A percentile compares a stretch with the other conserved stretches of the same genome.
These are phyloP conservation scores for Brassica hybrid DNA, from an alignment of 441 rosid genomes.

Conservation along the genomic window DNA sequence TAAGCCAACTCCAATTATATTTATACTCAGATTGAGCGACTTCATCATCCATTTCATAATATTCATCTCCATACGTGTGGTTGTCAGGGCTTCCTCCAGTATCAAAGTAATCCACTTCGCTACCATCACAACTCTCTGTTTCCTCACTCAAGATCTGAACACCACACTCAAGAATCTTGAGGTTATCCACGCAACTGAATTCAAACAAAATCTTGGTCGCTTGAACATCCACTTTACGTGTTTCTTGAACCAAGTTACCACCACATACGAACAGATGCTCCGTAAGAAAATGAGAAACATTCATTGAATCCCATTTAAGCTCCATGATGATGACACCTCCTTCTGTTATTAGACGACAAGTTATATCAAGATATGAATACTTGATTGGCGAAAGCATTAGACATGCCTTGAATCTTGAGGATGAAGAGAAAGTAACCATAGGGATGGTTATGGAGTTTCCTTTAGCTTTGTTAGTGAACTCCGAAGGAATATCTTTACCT, in stretches of 20 bases:
- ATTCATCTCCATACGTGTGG: not conserved
- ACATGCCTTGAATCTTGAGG: conserved; percentile 14
- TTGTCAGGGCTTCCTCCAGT: not conserved
- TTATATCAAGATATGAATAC: not conserved
- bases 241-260: conserved; percentile 3
- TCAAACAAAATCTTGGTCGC: not conserved
- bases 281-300: not conserved
- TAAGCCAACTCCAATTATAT: not conserved
- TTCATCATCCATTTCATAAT: conserved; percentile 5
- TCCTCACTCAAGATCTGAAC: conserved; percentile 14
- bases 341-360: not conserved
- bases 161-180: conserved; percentile 27
- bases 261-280: not conserved
- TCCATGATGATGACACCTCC: not conserved
- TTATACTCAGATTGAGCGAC: not conserved
- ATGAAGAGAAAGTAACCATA: not conserved
- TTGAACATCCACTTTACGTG: not conserved
- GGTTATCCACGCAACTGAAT: conserved; percentile 8
- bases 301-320: not conserved
- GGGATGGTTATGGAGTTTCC: conserved; percentile 10
- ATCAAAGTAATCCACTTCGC: conserved; percentile 8
- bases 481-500: not conserved
- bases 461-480: conserved; percentile 5
- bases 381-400: conserved; percentile 1
- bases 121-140: not conserved